Evolutionary conservation across 768 basidiomycete species (phyloP).

Genomic region (Boletus sp.): DNA sequence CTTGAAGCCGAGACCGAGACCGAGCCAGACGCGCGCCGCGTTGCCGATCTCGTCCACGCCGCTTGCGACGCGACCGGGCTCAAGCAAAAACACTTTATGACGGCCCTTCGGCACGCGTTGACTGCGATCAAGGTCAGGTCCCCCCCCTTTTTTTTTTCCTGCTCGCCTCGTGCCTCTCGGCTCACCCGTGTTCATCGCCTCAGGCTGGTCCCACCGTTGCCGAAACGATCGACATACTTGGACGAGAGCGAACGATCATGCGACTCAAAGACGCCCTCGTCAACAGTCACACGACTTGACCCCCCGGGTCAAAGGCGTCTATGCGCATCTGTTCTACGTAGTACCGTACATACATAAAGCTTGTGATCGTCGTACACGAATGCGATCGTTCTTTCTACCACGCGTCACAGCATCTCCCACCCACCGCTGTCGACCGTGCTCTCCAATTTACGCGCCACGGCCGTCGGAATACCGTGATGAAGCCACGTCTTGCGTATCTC

Average conservation of each 20-base stretch:
- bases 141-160: neutral
- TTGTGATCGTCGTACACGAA: neutral
- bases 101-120: conserved; percentile 69
- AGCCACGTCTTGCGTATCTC: conserved; percentile 92
- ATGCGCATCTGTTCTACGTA: neutral
- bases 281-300: neutral
- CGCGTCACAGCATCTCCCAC: conserved; percentile 85
- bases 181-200: neutral
- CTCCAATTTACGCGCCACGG: conserved; percentile 88
- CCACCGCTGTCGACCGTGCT: conserved; percentile 87
- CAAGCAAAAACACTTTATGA: conserved; percentile 61
- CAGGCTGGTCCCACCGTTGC: conserved; percentile 45
- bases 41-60: conserved; percentile 40
- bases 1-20: conserved; percentile 1
- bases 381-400: too few species aligned
- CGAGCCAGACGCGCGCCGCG: neutral
- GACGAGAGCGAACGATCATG: conserved; percentile 24
- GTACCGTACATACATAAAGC: neutral
- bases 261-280: conserved; percentile 19
- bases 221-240: conserved; percentile 39
- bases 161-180: neutral
- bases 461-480: conserved; percentile 83
- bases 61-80: conserved; percentile 41
- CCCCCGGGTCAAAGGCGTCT: too few species aligned
- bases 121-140: conserved; percentile 77